Evolutionary conservation across 2,329 filamentous ascomycete genomes (phyloP).

Genomic region (Sporothrix variecibatus): DNA sequence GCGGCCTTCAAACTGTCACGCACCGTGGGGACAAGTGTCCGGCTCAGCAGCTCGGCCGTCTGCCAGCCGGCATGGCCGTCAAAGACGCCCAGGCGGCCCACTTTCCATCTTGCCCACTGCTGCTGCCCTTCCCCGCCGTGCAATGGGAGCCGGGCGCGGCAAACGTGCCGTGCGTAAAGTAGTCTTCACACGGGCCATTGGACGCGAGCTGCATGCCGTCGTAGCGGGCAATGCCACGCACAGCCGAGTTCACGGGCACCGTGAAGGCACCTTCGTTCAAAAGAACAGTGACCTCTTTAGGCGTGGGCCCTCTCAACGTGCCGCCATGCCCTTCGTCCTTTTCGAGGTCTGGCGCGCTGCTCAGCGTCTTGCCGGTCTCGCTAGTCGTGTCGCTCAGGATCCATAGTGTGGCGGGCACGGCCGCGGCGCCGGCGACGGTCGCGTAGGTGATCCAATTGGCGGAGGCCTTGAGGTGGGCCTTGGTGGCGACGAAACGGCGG

Average conservation of each 20-base stretch:
- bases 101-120: conserved; percentile 42
- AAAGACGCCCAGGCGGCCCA: conserved; percentile 99
- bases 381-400: not conserved
- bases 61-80: conserved; percentile 98
- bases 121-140: too few species aligned
- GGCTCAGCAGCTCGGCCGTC: conserved; percentile 91
- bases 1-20: conserved; percentile 82
- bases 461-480: not conserved
- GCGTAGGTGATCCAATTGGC: not conserved
- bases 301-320: not conserved
- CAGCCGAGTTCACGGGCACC: not conserved
- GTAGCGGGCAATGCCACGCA: conserved; percentile 79
- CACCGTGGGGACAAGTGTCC: conserved; percentile 88
- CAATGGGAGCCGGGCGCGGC: conserved; percentile 50
- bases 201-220: conserved; percentile 92
- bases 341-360: not conserved
- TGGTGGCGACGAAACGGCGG: not conserved
- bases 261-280: not conserved
- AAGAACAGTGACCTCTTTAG: not conserved
- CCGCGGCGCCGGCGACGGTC: not conserved
- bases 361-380: not conserved
- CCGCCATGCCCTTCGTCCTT: not conserved
- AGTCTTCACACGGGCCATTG: conserved; percentile 97
- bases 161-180: conserved; percentile 96
- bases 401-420: not conserved